Conservation (phyloP, 495 filamentous ascomycete genomes). For the Hypoxylon perforatum region DNA sequence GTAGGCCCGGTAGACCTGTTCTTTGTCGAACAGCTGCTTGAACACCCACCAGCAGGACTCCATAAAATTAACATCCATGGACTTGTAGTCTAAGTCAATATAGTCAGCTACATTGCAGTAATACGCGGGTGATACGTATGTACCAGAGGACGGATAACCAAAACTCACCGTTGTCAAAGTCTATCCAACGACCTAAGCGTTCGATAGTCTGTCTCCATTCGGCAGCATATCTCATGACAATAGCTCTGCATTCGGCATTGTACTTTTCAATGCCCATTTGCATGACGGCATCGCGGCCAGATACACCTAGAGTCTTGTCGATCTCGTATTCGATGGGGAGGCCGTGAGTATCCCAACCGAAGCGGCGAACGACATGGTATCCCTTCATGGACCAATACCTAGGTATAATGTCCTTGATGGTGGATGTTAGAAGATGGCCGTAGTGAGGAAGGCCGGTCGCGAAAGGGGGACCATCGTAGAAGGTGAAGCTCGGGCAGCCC, state of each 20-base stretch:
- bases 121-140: not conserved
- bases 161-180: conserved; percentile 81
- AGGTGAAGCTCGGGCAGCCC: conserved; percentile 80
- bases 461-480: conserved; percentile 79
- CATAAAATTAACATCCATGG: conserved; percentile 88
- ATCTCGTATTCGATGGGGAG: conserved; percentile 98
- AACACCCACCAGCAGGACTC: conserved; percentile 93
- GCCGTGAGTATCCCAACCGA: conserved; percentile 92
- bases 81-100: conserved; percentile 58
- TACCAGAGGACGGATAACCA: not conserved
- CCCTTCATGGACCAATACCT: conserved; percentile 99
- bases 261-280: conserved; percentile 90
- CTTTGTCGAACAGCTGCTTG: conserved; percentile 84
- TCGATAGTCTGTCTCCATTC: conserved; percentile 95
- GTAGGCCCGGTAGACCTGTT: conserved; percentile 82
- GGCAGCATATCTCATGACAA: conserved; percentile 90
- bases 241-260: conserved; percentile 90
- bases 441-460: conserved; percentile 87
- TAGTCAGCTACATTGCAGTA: not conserved
- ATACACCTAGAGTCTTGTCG: conserved; percentile 94
- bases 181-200: conserved; percentile 93
- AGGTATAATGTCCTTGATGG: conserved; percentile 97
- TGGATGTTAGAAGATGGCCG: conserved; percentile 93
- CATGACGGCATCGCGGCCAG: conserved; percentile 87
- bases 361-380: conserved; percentile 78